Conservation (phyloP, 805 yeast species). For the Candida nanaspora region DNA sequence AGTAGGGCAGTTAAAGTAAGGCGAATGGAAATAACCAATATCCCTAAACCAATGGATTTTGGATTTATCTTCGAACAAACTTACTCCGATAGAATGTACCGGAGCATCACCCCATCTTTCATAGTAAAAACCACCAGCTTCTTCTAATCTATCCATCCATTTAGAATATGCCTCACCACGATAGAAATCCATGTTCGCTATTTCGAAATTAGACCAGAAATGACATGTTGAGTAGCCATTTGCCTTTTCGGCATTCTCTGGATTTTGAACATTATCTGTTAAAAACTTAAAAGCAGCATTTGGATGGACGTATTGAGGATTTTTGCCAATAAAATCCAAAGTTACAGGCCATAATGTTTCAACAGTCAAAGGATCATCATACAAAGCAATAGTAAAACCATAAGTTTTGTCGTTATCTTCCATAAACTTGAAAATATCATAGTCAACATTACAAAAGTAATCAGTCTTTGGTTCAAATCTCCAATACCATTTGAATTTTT, state of each 20-base stretch:
- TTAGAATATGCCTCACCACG: slow-evolving; percentile 60
- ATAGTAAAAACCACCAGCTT: slow-evolving; percentile 77
- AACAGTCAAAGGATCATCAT: slow-evolving; percentile 64
- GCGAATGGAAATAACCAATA: slow-evolving; percentile 70
- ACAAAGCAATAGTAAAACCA: slow-evolving; percentile 66
- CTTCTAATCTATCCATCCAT: slow-evolving; percentile 62
- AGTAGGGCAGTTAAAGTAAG: slow-evolving; percentile 77
- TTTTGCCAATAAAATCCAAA: slow-evolving; percentile 45
- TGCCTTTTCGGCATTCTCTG: slow-evolving; percentile 31
- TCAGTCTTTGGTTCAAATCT: slow-evolving; percentile 70
- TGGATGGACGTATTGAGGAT: slow-evolving; percentile 54
- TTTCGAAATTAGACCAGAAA: slow-evolving; percentile 87
- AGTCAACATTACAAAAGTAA: slow-evolving; percentile 62
- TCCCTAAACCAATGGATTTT: slow-evolving; percentile 84
- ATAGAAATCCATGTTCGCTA: slow-evolving; percentile 76
- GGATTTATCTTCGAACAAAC: slow-evolving; percentile 62
- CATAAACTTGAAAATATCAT: slow-evolving; percentile 74
- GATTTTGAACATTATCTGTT: slow-evolving; percentile 44
- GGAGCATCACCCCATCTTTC: slow-evolving; percentile 96
- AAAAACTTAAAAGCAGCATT: slow-evolving; percentile 54
- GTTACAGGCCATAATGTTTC: slow-evolving; percentile 67
- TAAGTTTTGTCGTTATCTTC: slow-evolving; percentile 61
- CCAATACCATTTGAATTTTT: slow-evolving; percentile 69
- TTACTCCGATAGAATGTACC: slow-evolving; percentile 71
- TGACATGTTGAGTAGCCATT: slow-evolving; percentile 58